A percentile compares a stretch with the other conserved stretches of the same genome.
phyloP scores from a whole-genome alignment of 1,284 basidiomycete species.

The Ustilago hordei region DNA sequence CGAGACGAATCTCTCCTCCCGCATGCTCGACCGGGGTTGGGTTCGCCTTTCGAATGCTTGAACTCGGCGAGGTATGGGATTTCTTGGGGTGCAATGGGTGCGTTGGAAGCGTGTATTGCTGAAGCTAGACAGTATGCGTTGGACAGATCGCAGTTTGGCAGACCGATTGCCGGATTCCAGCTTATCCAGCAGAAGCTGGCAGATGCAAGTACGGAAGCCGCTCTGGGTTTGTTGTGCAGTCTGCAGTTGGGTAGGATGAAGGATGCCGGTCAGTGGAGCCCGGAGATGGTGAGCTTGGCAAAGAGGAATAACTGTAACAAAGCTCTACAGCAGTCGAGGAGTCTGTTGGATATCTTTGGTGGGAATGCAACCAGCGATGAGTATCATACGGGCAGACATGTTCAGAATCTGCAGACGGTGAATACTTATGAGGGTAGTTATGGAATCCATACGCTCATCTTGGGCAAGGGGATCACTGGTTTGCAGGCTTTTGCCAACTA shows the following conservation, averaged over 20 bases:
- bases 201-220: conserved; percentile 87
- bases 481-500: conserved; percentile 78
- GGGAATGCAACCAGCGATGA: conserved; percentile 70
- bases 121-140: conserved; percentile 86
- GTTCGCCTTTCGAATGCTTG: conserved; percentile 65
- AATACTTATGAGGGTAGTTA: conserved; percentile 64
- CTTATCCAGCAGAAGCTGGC: conserved; percentile 93
- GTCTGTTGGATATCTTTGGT: conserved; percentile 76
- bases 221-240: conserved; percentile 79
- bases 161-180: conserved; percentile 92
- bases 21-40: conserved; percentile 58
- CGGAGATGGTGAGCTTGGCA: conserved; percentile 88
- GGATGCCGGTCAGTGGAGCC: conserved; percentile 80
- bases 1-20: conserved; percentile 56
- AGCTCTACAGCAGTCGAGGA: conserved; percentile 72
- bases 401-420: conserved; percentile 62
- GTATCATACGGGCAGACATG: conserved; percentile 56
- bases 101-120: conserved; percentile 89
- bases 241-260: conserved; percentile 87
- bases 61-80: conserved; percentile 65
- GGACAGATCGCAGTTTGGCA: conserved; percentile 85
- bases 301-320: conserved; percentile 97
- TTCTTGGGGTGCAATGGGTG: conserved; percentile 65
- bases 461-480: conserved; percentile 91
- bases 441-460: conserved; percentile 75